Conservation (phyloP, 2,329 filamentous ascomycete genomes). For the Colletotrichum lupini region DNA sequence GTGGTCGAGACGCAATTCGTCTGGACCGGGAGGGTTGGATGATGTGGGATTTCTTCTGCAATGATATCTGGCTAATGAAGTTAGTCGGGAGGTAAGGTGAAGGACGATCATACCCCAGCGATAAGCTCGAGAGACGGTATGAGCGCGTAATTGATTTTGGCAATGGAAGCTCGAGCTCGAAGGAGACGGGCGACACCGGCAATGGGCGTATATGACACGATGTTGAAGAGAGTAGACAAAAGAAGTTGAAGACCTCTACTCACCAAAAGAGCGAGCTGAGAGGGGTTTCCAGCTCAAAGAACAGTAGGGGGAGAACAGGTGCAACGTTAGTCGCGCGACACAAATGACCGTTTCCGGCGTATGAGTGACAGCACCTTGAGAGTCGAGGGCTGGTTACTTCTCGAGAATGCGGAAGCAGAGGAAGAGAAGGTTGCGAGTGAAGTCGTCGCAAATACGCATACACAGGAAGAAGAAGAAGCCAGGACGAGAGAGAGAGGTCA, state of each 20-base stretch:
- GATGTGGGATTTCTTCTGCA: background rate
- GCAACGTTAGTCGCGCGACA: background rate
- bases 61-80: background rate
- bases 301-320: background rate
- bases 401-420: background rate
- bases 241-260: background rate
- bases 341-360: slow-evolving; percentile 3
- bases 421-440: background rate
- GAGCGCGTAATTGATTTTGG: background rate
- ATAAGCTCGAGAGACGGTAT: background rate
- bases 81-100: background rate
- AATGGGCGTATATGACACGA: background rate
- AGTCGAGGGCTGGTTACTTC: background rate
- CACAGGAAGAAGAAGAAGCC: background rate
- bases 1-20: slow-evolving; percentile 38
- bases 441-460: background rate
- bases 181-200: background rate
- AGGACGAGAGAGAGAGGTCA: background rate
- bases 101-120: no score
- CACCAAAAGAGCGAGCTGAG: background rate
- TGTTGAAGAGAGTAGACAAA: background rate
- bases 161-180: background rate
- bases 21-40: background rate
- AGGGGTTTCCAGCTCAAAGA: background rate
- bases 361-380: background rate